Base-by-base conservation (phyloP, 441 rosid genomes). In the Brassica balearica region DNA sequence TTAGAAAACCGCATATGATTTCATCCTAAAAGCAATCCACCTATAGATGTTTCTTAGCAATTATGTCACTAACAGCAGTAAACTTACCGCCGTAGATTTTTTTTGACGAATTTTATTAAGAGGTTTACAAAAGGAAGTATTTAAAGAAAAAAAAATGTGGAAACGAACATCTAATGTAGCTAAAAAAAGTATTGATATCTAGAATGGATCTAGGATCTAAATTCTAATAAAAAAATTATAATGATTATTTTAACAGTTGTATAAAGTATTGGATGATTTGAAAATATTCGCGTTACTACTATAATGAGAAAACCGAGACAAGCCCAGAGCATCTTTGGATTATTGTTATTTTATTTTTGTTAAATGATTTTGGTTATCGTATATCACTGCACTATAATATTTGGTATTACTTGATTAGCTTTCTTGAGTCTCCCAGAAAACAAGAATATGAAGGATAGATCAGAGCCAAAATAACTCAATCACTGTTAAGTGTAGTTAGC, bases 151-250 rank as follows among this genome's bases (percentile, higher is more conserved):
- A 15, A 15, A 46, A 29, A 15, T 23, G 1, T 11, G 56, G 22
- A 55, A 32, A 55, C 1, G 60, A 77, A 77, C 60, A 77, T 77
- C 71, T 77, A 71, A 71, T 34, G 41, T 34, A 34, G 8, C 41
- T 25, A 15, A 2, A 65, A 38, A 43, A 43, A 20, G 73, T 74
- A 78, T 78, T 22, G 46, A 73, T 78, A 67, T 69, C 74, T 73
- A 73, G 78, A 79, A 68, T 73, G 69, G 74, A 79, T 79, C 82
- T 79, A 68, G 69, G 69, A 79, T 73, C 73, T 72, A 71, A 56
- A 34, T 34, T 71, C 55, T 34, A 6, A 1, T 34, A 29, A 6
- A 77, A 56, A 23, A 15, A 10, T 65, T 43, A 65, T 62, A 65
- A 56, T 19, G 56, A 55, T 25, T 3, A 63, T 70, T 23, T 23